Percentiles rank a stretch among this genome's conserved stretches.
Evolutionary conservation across 2,329 filamentous ascomycete genomes (phyloP).

Genomic region (Coniella vitis): DNA sequence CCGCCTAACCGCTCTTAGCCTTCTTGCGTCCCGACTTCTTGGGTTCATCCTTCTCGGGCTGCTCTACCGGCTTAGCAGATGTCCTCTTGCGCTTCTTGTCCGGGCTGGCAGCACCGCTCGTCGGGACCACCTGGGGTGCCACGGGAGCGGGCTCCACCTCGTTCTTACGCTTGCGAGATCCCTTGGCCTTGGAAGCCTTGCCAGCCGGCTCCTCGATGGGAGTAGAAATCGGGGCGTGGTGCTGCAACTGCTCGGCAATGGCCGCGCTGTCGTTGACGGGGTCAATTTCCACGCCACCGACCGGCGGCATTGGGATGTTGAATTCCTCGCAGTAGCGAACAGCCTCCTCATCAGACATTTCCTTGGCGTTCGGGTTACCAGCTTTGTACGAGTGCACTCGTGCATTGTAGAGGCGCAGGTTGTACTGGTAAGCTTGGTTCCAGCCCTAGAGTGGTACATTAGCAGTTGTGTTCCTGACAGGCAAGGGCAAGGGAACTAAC

Average conservation of each 20-base stretch:
- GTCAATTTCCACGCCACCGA: conserved; percentile 37
- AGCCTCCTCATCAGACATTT: conserved; percentile 56
- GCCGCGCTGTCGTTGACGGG: conserved; percentile 46
- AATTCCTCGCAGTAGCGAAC: conserved; percentile 53
- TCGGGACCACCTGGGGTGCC: conserved; percentile 22
- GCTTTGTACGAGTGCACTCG: conserved; percentile 59
- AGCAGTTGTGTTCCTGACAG: neutral
- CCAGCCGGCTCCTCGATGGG: conserved; percentile 38
- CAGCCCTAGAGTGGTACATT: conserved; percentile 36
- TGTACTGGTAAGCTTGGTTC: conserved; percentile 63
- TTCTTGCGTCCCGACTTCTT: conserved; percentile 57
- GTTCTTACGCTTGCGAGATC: conserved; percentile 50
- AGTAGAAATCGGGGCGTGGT: conserved; percentile 30
- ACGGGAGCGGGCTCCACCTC: conserved; percentile 35
- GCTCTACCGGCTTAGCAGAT: conserved; percentile 43
- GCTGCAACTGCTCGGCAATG: conserved; percentile 52
- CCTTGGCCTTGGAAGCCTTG: conserved; percentile 50
- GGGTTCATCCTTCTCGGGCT: conserved; percentile 47
- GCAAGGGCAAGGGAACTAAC: conserved; percentile 25
- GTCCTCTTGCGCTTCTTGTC: conserved; percentile 58
- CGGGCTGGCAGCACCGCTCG: conserved; percentile 38
- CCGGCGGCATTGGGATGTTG: conserved; percentile 45
- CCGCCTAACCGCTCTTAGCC: conserved; percentile 35
- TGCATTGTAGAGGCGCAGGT: conserved; percentile 58
- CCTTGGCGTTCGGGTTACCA: conserved; percentile 50